A percentile compares a stretch with the other conserved stretches of the same genome.
Evolutionary conservation across 2,329 filamentous ascomycete genomes (phyloP).

Genomic region (Leptographium lundbergii): DNA sequence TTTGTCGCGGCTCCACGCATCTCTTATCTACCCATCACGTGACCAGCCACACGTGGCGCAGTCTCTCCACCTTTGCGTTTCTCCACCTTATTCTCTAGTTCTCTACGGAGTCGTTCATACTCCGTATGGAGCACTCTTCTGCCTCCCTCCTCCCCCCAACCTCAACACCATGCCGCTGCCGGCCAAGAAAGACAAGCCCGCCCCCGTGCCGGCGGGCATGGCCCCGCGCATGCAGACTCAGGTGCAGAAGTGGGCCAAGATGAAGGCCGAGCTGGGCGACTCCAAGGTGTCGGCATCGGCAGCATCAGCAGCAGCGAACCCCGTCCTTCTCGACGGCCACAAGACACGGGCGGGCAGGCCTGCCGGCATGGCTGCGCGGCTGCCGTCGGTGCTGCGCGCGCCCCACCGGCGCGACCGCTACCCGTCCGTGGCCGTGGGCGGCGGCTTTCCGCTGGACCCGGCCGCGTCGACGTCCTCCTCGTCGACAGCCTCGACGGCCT

Average conservation of each 20-base stretch:
- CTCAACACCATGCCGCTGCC: background rate
- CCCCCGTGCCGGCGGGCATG: slow-evolving; percentile 25
- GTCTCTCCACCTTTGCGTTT: no score
- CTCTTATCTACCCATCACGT: no score
- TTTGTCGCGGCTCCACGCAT: no score
- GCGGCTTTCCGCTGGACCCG: slow-evolving; percentile 1
- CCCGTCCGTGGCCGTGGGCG: slow-evolving; percentile 47
- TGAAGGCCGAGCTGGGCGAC: slow-evolving; percentile 41
- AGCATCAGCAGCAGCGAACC: background rate
- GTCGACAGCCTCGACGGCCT: no score
- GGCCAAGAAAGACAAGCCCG: slow-evolving; percentile 6
- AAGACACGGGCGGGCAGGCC: background rate
- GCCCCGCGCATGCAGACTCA: slow-evolving; percentile 33
- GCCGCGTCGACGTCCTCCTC: background rate
- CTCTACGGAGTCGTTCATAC: no score
- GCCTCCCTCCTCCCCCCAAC: no score
- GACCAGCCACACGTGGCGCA: no score
- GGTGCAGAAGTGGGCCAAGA: slow-evolving; percentile 59
- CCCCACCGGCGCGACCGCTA: slow-evolving; percentile 22
- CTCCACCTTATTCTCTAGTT: no score
- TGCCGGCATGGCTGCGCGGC: background rate
- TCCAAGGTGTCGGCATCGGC: slow-evolving; percentile 10
- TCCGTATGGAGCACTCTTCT: no score
- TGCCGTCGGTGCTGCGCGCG: slow-evolving; percentile 11
- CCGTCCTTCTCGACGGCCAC: background rate